These are phyloP conservation scores for Dentipellis sp. DNA, from an alignment of 768 basidiomycete species.

Conservation along the genomic window DNA sequence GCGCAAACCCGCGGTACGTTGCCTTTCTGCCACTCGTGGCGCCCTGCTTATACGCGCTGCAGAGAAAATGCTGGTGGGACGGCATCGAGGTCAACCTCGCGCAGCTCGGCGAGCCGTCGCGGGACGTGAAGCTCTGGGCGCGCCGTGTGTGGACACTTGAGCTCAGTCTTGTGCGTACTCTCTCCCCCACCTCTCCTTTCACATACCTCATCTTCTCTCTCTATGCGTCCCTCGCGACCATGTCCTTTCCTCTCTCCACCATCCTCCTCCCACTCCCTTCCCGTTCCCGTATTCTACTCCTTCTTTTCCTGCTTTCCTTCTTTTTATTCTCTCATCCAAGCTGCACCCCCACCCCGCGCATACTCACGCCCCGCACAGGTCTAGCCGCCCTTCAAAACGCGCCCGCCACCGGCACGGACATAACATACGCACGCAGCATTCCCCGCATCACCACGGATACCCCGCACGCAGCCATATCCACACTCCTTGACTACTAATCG, in stretches of 20 bases:
- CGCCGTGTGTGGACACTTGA: constrained; percentile 98
- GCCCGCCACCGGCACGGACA: too few relatives aligned
- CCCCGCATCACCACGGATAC: too few relatives aligned
- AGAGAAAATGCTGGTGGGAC: constrained; percentile 99
- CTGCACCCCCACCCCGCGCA: too few relatives aligned
- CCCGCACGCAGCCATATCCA: too few relatives aligned
- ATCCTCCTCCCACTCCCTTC: not conserved
- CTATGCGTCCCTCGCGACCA: too few relatives aligned
- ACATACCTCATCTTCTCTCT: not conserved
- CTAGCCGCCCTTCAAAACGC: too few relatives aligned
- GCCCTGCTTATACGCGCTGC: not conserved
- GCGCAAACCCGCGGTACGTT: constrained; percentile 96
- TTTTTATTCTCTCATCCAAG: not conserved
- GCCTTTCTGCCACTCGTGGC: not conserved
- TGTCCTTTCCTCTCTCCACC: too few relatives aligned
- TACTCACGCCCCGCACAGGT: too few relatives aligned
- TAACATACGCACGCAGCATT: too few relatives aligned
- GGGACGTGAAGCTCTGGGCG: constrained; percentile 87
- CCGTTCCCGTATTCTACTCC: not conserved
- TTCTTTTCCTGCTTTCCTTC: not conserved
- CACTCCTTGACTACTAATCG: too few relatives aligned
- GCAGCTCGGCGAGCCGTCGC: constrained; percentile 38
- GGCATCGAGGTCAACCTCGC: constrained; percentile 85
- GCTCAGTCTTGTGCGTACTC: constrained; percentile 68
- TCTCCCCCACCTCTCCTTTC: constrained; percentile 2